These are phyloP conservation scores for Boletus pseudopeckii DNA, from an alignment of 768 basidiomycete species.

Conservation along the genomic window DNA sequence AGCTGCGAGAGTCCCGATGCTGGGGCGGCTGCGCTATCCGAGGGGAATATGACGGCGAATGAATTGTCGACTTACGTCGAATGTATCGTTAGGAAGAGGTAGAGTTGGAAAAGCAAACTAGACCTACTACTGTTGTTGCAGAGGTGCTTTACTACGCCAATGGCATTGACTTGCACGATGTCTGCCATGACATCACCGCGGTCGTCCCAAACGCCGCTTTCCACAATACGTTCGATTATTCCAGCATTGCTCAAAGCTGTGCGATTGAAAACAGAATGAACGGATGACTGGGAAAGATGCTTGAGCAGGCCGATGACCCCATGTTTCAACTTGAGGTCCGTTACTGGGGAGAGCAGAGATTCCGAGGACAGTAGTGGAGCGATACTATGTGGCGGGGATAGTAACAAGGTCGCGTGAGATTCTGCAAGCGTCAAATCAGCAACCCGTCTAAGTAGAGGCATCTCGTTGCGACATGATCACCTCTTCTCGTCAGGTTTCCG, in stretches of 20 bases:
- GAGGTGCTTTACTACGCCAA: slow-evolving; percentile 87
- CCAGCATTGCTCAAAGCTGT: slow-evolving; percentile 55
- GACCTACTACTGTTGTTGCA: slow-evolving; percentile 70
- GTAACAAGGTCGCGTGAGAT: slow-evolving; percentile 54
- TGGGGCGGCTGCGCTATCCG: slow-evolving; percentile 26
- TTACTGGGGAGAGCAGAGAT: slow-evolving; percentile 48
- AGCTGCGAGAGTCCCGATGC: slow-evolving; percentile 63
- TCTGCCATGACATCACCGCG: slow-evolving; percentile 77
- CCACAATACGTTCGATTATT: slow-evolving; percentile 58
- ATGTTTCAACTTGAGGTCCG: slow-evolving; percentile 84
- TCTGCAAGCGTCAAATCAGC: slow-evolving; percentile 38
- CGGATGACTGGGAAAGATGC: slow-evolving; percentile 72
- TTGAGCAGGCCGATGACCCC: slow-evolving; percentile 84
- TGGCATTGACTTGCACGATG: slow-evolving; percentile 81
- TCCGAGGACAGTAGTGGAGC: slow-evolving; percentile 57
- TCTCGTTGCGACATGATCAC: slow-evolving; percentile 36
- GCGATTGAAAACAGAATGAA: slow-evolving; percentile 58
- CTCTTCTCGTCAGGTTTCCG: slow-evolving; percentile 76
- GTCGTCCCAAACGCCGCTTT: slow-evolving; percentile 66
- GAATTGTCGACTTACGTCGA: slow-evolving; percentile 42
- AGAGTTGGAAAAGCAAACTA: not conserved
- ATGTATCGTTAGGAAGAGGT: slow-evolving; percentile 30
- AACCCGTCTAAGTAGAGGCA: not conserved
- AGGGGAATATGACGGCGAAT: slow-evolving; percentile 48
- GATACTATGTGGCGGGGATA: slow-evolving; percentile 63